Evolutionary conservation across 805 yeast genomes (phyloP), one percentile per base, ranked within the genome.

Genomic region (Saccharomycopsis lassenensis): DNA sequence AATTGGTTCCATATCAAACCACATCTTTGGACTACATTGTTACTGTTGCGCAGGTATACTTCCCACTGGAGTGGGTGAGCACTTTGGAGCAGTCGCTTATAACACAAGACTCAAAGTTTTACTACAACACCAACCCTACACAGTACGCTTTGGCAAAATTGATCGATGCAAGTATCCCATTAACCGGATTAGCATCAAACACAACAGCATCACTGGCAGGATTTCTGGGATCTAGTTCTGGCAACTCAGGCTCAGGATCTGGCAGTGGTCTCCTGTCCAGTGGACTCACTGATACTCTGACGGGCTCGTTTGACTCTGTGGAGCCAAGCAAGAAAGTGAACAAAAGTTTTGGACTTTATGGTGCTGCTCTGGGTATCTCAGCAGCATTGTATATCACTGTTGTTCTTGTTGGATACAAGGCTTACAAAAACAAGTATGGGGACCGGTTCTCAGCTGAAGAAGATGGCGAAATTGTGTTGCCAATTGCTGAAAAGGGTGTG

Each of bases 31-130:
- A 62, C 32, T 89, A 84, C 56, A 69, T 85, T 42, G 83, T 83
- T 37, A 81, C 96, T 0, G 82, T 87, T 43, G 97, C 96, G 5
- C 80, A 80, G 54, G 79, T 84, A 37, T 85, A 81, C 54, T 79
- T 85, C 61, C 94, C 94, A 16, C 54, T 59, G 7, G 54, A 56
- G 8, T 57, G 67, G 21, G 67, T 82, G 12, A 48, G 54, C 1
- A 52, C 60, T 0, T 40, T 43, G 33, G 33, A 39, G 18, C 19
- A 40, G 15, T 30, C 43, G 20, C 28, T 42, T n/a, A 40, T 36
- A 26, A 39, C 44, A 39, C 45, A 64, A 0, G 48, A 61, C n/a
- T 82, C 94, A 3, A 40, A 48, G 17, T 54, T 91, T 33, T 89
- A 80, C 58, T 46, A 61, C 35, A 74, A 76, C 52, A 67, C 76